Conservation (phyloP, 306 rosid species). For the Sindora glabra region DNA sequence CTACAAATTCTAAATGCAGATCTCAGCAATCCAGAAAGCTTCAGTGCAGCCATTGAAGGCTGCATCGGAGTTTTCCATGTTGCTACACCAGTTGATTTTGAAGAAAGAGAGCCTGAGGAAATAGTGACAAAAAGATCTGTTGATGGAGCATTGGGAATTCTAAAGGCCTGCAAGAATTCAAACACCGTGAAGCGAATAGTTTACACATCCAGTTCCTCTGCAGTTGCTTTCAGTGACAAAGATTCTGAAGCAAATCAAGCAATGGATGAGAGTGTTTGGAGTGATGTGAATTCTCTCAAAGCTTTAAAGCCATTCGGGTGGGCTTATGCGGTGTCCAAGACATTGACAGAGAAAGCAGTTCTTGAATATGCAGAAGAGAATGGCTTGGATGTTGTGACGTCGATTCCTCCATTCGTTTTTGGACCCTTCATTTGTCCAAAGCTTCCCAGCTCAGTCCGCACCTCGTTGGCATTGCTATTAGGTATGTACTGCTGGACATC, state of each 20-base stretch:
- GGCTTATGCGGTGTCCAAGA: too few species aligned
- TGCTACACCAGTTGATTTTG: slow-evolving; percentile 26
- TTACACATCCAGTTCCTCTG: slow-evolving; percentile 45
- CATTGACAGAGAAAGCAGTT: too few species aligned
- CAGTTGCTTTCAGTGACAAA: slow-evolving; percentile 4
- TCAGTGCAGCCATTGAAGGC: slow-evolving; percentile 38
- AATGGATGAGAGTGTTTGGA: slow-evolving; percentile 58
- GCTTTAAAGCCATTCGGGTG: too few species aligned
- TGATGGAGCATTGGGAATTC: slow-evolving; percentile 44
- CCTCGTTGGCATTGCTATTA: too few species aligned
- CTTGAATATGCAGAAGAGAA: too few species aligned
- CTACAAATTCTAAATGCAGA: slow-evolving; percentile 54
- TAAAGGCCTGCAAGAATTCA: slow-evolving; percentile 33
- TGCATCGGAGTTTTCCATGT: slow-evolving; percentile 47
- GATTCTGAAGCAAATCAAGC: neutral
- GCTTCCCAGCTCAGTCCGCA: too few species aligned
- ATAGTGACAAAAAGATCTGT: slow-evolving; percentile 27
- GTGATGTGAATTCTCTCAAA: slow-evolving; percentile 28
- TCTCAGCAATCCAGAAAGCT: slow-evolving; percentile 41
- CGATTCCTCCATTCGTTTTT: too few species aligned
- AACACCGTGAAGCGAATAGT: slow-evolving; percentile 48
- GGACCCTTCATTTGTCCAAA: too few species aligned
- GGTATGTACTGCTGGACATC: too few species aligned
- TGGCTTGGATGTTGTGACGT: too few species aligned
- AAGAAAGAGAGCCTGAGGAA: slow-evolving; percentile 28